Percentiles rank a stretch among this genome's conserved stretches.
phyloP scores from a whole-genome alignment of 2,329 filamentous ascomycete genomes.

The Epichloe festucae region DNA sequence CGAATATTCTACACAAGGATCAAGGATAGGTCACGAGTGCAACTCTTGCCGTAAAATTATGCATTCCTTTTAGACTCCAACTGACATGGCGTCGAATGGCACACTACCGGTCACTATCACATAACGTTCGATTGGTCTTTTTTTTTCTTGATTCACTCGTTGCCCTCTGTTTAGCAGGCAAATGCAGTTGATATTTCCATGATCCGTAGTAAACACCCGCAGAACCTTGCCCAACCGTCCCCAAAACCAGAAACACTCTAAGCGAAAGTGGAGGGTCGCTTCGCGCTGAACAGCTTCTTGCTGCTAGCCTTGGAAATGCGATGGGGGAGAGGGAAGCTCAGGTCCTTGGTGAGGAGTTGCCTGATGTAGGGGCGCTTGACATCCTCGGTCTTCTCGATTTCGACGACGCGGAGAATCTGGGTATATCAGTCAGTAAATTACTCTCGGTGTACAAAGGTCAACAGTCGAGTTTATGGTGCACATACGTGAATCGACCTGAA shows the following conservation, averaged over 20 bases:
- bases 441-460: neutral
- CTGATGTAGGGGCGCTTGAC: slow-evolving; percentile 99
- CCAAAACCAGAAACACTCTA: slow-evolving; percentile 50
- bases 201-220: slow-evolving; percentile 49
- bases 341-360: slow-evolving; percentile 88
- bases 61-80: slow-evolving; percentile 6
- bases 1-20: no score
- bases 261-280: slow-evolving; percentile 94
- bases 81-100: slow-evolving; percentile 2
- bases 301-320: slow-evolving; percentile 70
- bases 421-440: slow-evolving; percentile 7
- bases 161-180: slow-evolving; percentile 35
- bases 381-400: slow-evolving; percentile 87
- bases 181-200: slow-evolving; percentile 48
- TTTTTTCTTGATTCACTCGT: slow-evolving; percentile 29
- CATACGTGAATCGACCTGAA: slow-evolving; percentile 98
- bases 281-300: slow-evolving; percentile 88
- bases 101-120: slow-evolving; percentile 1
- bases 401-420: slow-evolving; percentile 94
- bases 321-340: slow-evolving; percentile 98
- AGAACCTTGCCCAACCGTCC: slow-evolving; percentile 39
- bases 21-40: neutral
- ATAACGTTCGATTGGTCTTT: slow-evolving; percentile 9
- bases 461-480: slow-evolving; percentile 12
- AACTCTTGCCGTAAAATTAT: slow-evolving; percentile 1